A percentile compares a stretch with the other conserved stretches of the same genome.
These are phyloP conservation scores for Saturnispora dispora DNA, from an alignment of 805 yeast species.

Conservation along the genomic window DNA sequence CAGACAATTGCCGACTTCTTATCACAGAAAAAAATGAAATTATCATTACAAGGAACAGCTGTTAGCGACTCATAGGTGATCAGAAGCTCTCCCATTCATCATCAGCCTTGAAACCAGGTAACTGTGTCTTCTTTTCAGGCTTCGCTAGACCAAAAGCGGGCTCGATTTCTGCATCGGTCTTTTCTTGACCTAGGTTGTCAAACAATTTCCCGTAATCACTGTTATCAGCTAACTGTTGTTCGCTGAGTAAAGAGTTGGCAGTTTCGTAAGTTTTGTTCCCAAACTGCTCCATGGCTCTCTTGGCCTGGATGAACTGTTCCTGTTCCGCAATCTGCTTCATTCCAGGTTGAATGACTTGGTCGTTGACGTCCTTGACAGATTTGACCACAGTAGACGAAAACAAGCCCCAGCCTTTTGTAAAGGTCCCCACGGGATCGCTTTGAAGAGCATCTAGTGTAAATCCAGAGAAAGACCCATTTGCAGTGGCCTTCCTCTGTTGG, in stretches of 20 bases:
- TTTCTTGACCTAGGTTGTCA: constrained; percentile 42
- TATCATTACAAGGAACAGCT: neutral
- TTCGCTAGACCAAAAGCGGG: constrained; percentile 59
- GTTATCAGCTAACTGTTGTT: constrained; percentile 37
- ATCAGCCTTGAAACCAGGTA: constrained; percentile 42
- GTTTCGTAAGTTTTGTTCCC: constrained; percentile 92
- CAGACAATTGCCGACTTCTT: neutral
- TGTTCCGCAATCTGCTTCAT: constrained; percentile 69
- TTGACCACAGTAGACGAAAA: constrained; percentile 79
- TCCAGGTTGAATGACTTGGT: constrained; percentile 85
- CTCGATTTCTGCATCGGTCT: constrained; percentile 33
- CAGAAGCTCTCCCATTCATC: constrained; percentile 67
- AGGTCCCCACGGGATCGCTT: constrained; percentile 82
- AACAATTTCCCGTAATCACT: constrained; percentile 45
- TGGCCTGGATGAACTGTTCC: constrained; percentile 74
- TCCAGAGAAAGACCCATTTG: constrained; percentile 38
- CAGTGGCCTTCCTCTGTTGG: constrained; percentile 11
- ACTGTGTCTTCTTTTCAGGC: constrained; percentile 50
- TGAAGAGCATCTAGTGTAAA: constrained; percentile 64
- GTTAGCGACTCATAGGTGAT: neutral
- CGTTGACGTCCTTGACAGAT: constrained; percentile 78
- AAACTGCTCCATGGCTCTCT: constrained; percentile 91
- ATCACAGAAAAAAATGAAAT: neutral
- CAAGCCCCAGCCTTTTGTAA: constrained; percentile 89
- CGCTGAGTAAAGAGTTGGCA: constrained; percentile 50